Evolutionary conservation across 306 rosid genomes (phyloP).

Genomic region (Dalbergia cochinchinensis): DNA sequence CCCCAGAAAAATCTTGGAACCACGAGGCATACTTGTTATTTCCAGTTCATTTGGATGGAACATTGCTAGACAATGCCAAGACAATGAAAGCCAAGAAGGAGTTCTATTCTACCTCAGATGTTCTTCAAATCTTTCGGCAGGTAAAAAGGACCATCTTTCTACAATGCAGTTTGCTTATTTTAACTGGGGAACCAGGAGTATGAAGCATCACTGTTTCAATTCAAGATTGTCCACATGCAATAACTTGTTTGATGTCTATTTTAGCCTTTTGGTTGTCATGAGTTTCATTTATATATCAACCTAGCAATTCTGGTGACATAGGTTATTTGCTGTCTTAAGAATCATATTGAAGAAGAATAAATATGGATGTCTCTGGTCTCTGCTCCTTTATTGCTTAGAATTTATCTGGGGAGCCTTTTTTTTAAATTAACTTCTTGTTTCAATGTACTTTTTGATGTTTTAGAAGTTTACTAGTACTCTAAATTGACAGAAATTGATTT

Average conservation of each 20-base stretch:
- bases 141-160: conserved; percentile 52
- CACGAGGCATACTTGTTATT: conserved; percentile 95
- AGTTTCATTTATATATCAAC: conserved; percentile 13
- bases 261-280: conserved; percentile 29
- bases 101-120: conserved; percentile 82
- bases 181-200: not conserved
- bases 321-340: conserved; percentile 22
- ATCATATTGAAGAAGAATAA: conserved; percentile 24
- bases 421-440: not conserved
- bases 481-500: conserved; percentile 1
- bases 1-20: conserved; percentile 87
- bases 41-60: conserved; percentile 99
- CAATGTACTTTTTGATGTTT: conserved; percentile 28
- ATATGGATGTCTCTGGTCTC: conserved; percentile 27
- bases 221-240: conserved; percentile 1
- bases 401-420: not conserved
- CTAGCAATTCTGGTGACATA: conserved; percentile 29
- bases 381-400: conserved; percentile 33
- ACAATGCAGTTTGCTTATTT: not conserved
- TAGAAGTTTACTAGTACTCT: conserved; percentile 8
- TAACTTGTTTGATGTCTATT: conserved; percentile 9
- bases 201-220: conserved; percentile 11
- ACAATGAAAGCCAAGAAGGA: conserved; percentile 86
- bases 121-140: conserved; percentile 93
- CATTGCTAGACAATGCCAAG: conserved; percentile 88